Conservation (phyloP, 1,139 yeast genomes). For the Suhomyces bolitotheri region DNA sequence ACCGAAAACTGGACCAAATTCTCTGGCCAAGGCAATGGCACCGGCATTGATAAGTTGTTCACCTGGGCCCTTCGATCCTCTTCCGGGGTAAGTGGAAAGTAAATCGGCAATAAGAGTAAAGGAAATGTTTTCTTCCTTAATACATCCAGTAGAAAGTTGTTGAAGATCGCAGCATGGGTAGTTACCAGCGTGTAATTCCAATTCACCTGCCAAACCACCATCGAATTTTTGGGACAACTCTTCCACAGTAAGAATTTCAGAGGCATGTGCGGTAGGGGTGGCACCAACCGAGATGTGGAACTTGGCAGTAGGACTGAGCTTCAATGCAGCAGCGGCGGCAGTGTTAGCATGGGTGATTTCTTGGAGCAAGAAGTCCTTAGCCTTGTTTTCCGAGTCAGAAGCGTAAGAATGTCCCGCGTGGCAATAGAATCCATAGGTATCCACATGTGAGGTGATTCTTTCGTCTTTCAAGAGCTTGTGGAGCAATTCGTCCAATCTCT, state of each 20-base stretch:
- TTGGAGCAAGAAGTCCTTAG: conserved; percentile 48
- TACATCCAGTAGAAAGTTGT: conserved; percentile 68
- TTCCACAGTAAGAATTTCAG: conserved; percentile 30
- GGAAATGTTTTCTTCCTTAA: conserved; percentile 50
- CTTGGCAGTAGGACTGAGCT: conserved; percentile 25
- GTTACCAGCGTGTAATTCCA: conserved; percentile 81
- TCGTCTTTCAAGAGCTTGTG: conserved; percentile 23
- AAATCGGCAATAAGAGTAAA: conserved; percentile 63
- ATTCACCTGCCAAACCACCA: conserved; percentile 39
- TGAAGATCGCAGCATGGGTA: conserved; percentile 74
- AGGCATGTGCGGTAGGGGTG: conserved; percentile 76
- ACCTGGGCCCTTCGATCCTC: conserved; percentile 51
- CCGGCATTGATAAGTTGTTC: conserved; percentile 75
- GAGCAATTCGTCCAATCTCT: conserved; percentile 31
- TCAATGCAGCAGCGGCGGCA: conserved; percentile 49
- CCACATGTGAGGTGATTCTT: conserved; percentile 30
- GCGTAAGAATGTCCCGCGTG: conserved; percentile 80
- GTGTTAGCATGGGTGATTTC: conserved; percentile 58
- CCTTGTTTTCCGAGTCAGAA: conserved; percentile 47
- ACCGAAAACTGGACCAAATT: conserved; percentile 54
- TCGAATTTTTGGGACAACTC: conserved; percentile 22
- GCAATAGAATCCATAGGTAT: conserved; percentile 67
- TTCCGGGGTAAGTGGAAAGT: conserved; percentile 54
- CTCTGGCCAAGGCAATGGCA: conserved; percentile 68
- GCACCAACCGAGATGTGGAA: conserved; percentile 68